These are phyloP conservation scores for Cudoniella acicularis DNA, from an alignment of 495 filamentous ascomycete genomes.

Conservation along the genomic window DNA sequence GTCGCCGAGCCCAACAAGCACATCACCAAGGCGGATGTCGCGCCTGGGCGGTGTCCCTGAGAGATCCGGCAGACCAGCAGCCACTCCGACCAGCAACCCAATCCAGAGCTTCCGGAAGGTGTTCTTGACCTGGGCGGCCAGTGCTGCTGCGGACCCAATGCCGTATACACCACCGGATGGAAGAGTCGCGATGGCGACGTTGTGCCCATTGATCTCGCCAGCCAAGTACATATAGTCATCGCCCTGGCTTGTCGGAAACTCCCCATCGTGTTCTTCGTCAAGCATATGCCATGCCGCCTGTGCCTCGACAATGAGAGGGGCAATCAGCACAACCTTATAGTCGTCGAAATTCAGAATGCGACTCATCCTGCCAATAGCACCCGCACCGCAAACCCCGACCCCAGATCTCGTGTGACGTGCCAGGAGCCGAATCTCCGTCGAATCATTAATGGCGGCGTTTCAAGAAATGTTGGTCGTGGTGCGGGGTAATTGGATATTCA, in stretches of 20 bases:
- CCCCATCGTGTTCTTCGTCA: constrained; percentile 31
- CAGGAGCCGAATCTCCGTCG: no score
- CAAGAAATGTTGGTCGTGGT: no score
- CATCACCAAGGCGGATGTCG: background rate
- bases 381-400: no score
- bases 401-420: no score
- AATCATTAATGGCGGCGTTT: no score
- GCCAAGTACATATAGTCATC: background rate
- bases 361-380: background rate
- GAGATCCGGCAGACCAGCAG: constrained; percentile 2
- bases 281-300: constrained; percentile 43
- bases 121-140: background rate
- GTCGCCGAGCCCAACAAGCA: constrained; percentile 2
- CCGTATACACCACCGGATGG: background rate
- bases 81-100: background rate
- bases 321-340: constrained; percentile 33
- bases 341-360: background rate
- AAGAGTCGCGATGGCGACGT: background rate
- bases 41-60: constrained; percentile 7
- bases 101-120: background rate
- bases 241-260: constrained; percentile 26
- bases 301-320: constrained; percentile 37
- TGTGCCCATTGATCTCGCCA: background rate
- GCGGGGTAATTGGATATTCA: no score
- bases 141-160: constrained; percentile 1